Evolutionary conservation across 2,329 filamentous ascomycete genomes (phyloP).

Genomic region (Magnaporthales sp.): DNA sequence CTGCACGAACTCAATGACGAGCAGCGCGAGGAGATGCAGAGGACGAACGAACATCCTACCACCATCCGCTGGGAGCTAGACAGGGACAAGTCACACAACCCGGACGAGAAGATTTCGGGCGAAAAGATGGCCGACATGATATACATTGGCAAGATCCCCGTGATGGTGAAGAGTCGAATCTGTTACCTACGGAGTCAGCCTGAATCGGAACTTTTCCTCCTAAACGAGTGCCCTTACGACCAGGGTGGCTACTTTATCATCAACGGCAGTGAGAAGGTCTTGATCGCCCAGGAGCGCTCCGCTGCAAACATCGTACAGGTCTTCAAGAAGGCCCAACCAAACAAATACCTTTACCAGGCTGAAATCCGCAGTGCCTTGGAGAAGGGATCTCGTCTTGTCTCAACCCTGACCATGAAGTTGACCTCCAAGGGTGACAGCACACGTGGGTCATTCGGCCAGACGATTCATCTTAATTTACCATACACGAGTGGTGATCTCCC

Average conservation of each 20-base stretch:
- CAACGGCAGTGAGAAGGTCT: slow-evolving; percentile 96
- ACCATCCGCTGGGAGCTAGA: slow-evolving; percentile 54
- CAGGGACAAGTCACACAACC: slow-evolving; percentile 30
- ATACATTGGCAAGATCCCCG: slow-evolving; percentile 90
- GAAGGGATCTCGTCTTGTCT: slow-evolving; percentile 91
- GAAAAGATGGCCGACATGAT: slow-evolving; percentile 60
- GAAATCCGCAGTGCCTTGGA: slow-evolving; percentile 96
- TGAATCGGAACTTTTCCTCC: slow-evolving; percentile 78
- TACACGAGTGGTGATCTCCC: slow-evolving; percentile 93
- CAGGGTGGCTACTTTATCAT: slow-evolving; percentile 99
- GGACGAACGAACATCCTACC: slow-evolving; percentile 49
- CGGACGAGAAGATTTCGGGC: slow-evolving; percentile 50
- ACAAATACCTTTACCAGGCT: slow-evolving; percentile 84
- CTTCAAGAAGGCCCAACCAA: slow-evolving; percentile 94
- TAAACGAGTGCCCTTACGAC: slow-evolving; percentile 97
- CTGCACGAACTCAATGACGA: slow-evolving; percentile 61
- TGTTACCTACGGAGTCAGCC: slow-evolving; percentile 79
- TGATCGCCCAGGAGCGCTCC: slow-evolving; percentile 95
- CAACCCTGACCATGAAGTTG: slow-evolving; percentile 83
- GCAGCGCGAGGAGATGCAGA: slow-evolving; percentile 44
- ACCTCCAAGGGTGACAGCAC: slow-evolving; percentile 74
- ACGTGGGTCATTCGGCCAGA: slow-evolving; percentile 76
- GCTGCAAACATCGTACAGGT: slow-evolving; percentile 98
- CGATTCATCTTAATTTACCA: slow-evolving; percentile 82
- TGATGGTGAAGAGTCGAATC: slow-evolving; percentile 97